Evolutionary conservation across 1,139 yeast genomes (phyloP).

Genomic region (Wickerhamiella pararugosa): DNA sequence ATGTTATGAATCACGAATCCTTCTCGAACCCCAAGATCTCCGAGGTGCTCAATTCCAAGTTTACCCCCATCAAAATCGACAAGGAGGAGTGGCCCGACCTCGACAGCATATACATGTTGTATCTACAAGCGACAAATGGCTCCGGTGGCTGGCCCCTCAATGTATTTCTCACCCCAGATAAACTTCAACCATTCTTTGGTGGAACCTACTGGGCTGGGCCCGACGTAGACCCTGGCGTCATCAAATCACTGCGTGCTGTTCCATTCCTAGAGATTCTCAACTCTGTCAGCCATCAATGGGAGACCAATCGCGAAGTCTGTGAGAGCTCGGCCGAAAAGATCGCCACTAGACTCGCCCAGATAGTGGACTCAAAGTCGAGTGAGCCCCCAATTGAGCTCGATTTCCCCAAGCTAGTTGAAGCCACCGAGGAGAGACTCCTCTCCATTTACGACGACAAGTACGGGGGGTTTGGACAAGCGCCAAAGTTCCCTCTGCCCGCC

Average conservation of each 20-base stretch:
- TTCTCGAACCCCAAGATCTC: conserved; percentile 22
- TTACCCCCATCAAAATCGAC: conserved; percentile 27
- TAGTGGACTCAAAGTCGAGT: conserved; percentile 20
- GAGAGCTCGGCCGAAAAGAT: conserved; percentile 17
- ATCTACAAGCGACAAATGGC: conserved; percentile 26
- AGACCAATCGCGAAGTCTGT: conserved; percentile 16
- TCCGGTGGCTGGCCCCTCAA: conserved; percentile 31
- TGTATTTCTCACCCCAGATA: conserved; percentile 25
- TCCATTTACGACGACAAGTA: conserved; percentile 18
- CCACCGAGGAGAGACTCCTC: conserved; percentile 19
- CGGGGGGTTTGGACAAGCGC: conserved; percentile 27
- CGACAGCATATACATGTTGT: conserved; percentile 27
- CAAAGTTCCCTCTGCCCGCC: conserved; percentile 27
- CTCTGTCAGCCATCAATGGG: conserved; percentile 22
- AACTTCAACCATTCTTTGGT: conserved; percentile 26
- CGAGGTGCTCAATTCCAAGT: conserved; percentile 21
- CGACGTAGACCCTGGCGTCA: conserved; percentile 8
- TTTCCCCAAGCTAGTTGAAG: conserved; percentile 13
- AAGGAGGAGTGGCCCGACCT: conserved; percentile 29
- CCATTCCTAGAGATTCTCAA: conserved; percentile 19
- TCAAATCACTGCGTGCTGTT: background rate
- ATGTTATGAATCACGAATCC: conserved; percentile 26
- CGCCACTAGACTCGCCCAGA: conserved; percentile 15
- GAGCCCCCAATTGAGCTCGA: conserved; percentile 15
- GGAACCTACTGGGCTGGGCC: conserved; percentile 30